Evolutionary conservation across 345 rosid genomes (phyloP), one percentile per base, ranked within the genome.

Genomic region (Cochlearia excelsa): DNA sequence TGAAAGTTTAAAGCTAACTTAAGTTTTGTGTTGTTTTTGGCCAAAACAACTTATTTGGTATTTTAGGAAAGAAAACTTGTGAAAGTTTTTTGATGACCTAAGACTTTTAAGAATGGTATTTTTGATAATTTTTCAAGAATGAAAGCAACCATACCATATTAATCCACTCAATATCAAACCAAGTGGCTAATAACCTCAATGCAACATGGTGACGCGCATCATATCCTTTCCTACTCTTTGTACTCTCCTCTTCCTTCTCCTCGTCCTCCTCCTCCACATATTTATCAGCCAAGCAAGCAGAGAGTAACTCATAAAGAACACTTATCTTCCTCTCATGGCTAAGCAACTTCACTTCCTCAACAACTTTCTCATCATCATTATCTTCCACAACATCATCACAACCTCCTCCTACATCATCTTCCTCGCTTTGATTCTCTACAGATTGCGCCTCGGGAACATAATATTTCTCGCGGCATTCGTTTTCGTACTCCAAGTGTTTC

Each of bases 161-260:
- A 51, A 71, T 79, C 95, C 95, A 89, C 75, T 78, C 68, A 75
- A 93, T 59, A 59, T 87, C 85, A 58, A 89, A 78, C 97, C 99
- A 93, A 57, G 86, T 78, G 34, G 97, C 81, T 64, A 93, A 78
- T 76, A 86, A 75, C 52, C 97, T 79, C 60, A 87, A 58, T 61
- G 97, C 89, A 71, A 80, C 91, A 54, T 94, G 94, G 74, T 93
- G 97, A 6, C 97, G 82, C 42, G 97, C 88, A 77, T 93, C 97
- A 81, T 86, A 93, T 46, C 97, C 94, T 46, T 82, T 87, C 75
- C 94, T 93, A 60, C 43, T 66, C 31, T 73, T 72, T 30, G 79
- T 65, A 67, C 68, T 58, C 57, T 73, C 77, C 49, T 80, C 81
- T 26, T 70, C 63, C 37, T 79, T 79, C 23, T 16, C 23, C 23